Evolutionary conservation across 2,329 filamentous ascomycete species (phyloP), one percentile per base, ranked within the genome.

Genomic region (Lachnum nothofagi): DNA sequence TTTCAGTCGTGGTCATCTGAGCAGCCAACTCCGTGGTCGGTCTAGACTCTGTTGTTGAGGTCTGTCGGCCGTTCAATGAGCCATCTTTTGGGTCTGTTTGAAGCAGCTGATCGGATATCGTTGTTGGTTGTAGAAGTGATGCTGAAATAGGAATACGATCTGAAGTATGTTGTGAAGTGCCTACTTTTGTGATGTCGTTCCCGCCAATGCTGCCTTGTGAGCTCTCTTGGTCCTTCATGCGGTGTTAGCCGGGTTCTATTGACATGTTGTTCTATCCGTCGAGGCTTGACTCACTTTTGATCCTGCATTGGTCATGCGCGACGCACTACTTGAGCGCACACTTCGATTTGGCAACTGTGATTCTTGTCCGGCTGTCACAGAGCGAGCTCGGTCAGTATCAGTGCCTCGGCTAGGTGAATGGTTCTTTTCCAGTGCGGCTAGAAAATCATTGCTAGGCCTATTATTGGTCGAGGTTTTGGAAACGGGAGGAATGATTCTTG

Each of bases 111-210:
- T 40, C 38, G 23, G 19, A 7, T 22, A 29, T 12, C 12, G 19
- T 23, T 40, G 37, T 8, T 12, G 7, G 5, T n/a, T 23, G 7
- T 24, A 19, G 7, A 20, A 10, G 37, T 22, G 14, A 12, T 35
- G 17, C 34, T 38, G 4, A 5, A 3, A 27, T 37, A 14, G 19
- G 27, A 3, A 33, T 9, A 10, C 8, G 33, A 37, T 10, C 10
- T 7, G 20, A 17, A 34, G 19, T 5, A 16, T 34, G 14, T 27
- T 45, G 31, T 45, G 43, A 29, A 45, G 43, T 17, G 39, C 46
- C 33, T 48, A 48, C 46, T 20, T 48, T 48, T 42, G 29, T 38
- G 17, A 40, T 27, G 14, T 48, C 40, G 17, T 48, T 23, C 14
- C 14, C 10, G 12, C 10, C 19, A 9, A 14, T 4, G 20, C n/a